Evolutionary conservation across 768 basidiomycete genomes (phyloP).

Genomic region (Serendipita sp.): DNA sequence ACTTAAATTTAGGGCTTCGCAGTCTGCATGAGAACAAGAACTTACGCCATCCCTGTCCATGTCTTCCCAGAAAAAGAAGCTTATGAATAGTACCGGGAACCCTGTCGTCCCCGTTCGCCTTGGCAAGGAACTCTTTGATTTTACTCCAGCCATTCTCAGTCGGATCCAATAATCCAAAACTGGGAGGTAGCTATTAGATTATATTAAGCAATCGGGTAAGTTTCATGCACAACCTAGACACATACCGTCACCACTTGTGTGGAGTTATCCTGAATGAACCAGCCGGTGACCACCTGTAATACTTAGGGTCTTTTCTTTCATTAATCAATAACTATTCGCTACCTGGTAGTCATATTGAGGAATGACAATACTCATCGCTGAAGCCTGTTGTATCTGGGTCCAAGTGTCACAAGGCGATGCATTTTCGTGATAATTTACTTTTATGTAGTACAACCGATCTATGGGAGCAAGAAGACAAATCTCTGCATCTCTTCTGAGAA

Average conservation of each 20-base stretch:
- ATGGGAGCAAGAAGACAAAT: too few species aligned
- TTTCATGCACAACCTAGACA: conserved; percentile 17
- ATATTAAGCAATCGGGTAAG: not conserved
- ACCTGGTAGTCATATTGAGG: conserved; percentile 4
- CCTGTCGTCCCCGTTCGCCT: conserved; percentile 30
- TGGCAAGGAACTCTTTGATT: conserved; percentile 25
- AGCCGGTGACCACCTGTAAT: conserved; percentile 23
- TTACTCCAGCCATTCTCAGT: conserved; percentile 33
- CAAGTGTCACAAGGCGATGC: not conserved
- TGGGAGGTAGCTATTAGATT: conserved; percentile 29
- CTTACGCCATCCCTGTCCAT: conserved; percentile 61
- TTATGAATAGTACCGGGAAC: conserved; percentile 32
- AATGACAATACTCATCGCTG: not conserved
- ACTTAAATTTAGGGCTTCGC: not conserved
- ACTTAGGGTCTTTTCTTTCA: not conserved
- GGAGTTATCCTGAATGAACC: conserved; percentile 28
- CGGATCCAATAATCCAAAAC: conserved; percentile 43
- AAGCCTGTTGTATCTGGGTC: not conserved
- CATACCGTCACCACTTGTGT: conserved; percentile 16
- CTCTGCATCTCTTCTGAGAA: too few species aligned
- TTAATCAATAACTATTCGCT: not conserved
- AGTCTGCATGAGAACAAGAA: not conserved
- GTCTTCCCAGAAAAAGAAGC: conserved; percentile 46
- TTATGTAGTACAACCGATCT: too few species aligned
- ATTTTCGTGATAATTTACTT: too few species aligned